Conservation (phyloP, 2,329 filamentous ascomycete genomes). For the Balansia obtecta region DNA sequence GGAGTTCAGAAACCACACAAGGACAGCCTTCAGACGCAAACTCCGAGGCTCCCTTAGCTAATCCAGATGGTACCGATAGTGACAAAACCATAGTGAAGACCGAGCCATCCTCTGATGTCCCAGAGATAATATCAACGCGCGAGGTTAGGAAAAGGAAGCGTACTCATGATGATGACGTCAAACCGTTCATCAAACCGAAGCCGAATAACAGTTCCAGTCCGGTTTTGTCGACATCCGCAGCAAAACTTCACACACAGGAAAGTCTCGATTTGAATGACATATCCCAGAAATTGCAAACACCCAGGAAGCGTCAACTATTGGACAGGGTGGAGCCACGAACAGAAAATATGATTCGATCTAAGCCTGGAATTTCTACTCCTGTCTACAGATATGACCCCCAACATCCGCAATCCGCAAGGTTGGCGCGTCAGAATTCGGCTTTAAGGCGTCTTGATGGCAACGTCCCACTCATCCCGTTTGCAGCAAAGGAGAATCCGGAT, state of each 20-base stretch:
- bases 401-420: not conserved
- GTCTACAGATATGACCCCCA: not conserved
- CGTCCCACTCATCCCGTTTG: constrained; percentile 13
- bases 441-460: constrained; percentile 27
- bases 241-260: constrained; percentile 30
- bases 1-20: constrained; percentile 18
- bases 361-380: constrained; percentile 2
- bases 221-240: constrained; percentile 10
- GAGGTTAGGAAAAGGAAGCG: constrained; percentile 34
- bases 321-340: constrained; percentile 9
- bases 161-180: constrained; percentile 12
- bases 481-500: constrained; percentile 13
- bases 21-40: constrained; percentile 13
- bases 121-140: constrained; percentile 38
- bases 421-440: constrained; percentile 14
- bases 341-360: not conserved
- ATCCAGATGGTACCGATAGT: constrained; percentile 7
- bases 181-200: constrained; percentile 31
- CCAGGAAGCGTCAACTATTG: constrained; percentile 21
- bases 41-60: constrained; percentile 13
- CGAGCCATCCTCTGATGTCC: constrained; percentile 42
- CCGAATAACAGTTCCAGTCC: constrained; percentile 17
- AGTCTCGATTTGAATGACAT: constrained; percentile 44
- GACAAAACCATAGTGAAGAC: constrained; percentile 25
- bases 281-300: constrained; percentile 20